Evolutionary conservation across 305 asterid genomes (phyloP), one percentile per base, ranked within the genome.

Genomic region (Fraxinus velutina): DNA sequence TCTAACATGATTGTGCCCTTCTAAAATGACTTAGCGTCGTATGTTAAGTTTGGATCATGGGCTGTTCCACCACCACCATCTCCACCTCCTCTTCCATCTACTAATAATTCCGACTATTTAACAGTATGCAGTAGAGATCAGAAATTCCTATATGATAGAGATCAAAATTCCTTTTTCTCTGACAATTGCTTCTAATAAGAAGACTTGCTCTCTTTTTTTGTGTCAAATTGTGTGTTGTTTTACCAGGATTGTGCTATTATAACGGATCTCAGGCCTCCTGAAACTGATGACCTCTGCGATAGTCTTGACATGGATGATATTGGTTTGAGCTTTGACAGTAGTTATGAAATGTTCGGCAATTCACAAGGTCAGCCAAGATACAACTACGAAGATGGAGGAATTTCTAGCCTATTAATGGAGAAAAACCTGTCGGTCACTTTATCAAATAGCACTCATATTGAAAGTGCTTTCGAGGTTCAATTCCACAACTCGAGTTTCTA

Each of bases 281-380:
- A 85, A 37, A 86, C 75, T 77, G 73, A 24, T 64, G 72, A 24
- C 33, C 34, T 22, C n/a, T 24, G 72, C 24, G 17, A 85, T 22
- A 22, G 81, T 68, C 88, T 87, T 76, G 91, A 86, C 82, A 81
- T 88, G 66, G 92, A 90, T 52, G 94, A 85, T n/a, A 88, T 89
- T 33, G 82, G 87, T 24, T 24, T 89, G 81, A 84, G 83, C 72
- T 86, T 93, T 6, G 91, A 88, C 77, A 82, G 85, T 73, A 77
- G 82, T 9, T 85, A 66, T 15, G 89, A 87, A 71, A 30, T 79
- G 36, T 82, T 80, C 2, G 85, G 78, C 24, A 86, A 78, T 85
- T 12, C 79, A 62, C 87, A 64, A 70, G 86, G 52, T 30, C 87
- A 75, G 8, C 62, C 22, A n/a, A 81, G 52, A 77, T 82, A 75